Base-by-base conservation (phyloP, 352 stramenopile species). In the Lagenidium giganteum region DNA sequence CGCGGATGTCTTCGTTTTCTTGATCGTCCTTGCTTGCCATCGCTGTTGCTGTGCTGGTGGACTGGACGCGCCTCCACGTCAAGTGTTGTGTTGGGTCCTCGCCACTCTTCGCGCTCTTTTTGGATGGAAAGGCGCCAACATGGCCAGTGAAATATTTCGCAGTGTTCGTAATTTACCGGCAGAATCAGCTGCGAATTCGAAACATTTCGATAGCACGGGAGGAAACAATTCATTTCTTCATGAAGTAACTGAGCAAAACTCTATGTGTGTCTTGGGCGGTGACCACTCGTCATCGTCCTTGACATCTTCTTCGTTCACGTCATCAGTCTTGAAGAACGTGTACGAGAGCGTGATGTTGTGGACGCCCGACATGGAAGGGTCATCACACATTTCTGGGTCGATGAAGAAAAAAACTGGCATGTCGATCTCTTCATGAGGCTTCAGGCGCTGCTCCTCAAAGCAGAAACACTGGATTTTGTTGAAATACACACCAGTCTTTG, bases 381-480 rank as follows among this genome's bases (percentile, higher is more conserved):
- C 96, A 59, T 99, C 88, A 41, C 96, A 83, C 57, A 99, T 98
- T 40, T 98, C 95, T 6, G 96, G 96, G 74, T 99, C 96, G 56
- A 99, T 98, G 69, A 98, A 99, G 77, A 99, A 99, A 59, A 99
- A 98, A 17, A 99, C 95, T 22, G 96, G 96, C 96, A 99, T 99
- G 69, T 97, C 96, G 46, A 99, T 98, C 62, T 98, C 97, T 60
- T 99, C 97, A 20, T 96, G 84, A 5, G 93, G 80, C 42, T 97
- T 87, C 5, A 99, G 70, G 14, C 96, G 79, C 66, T 99, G 97
- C 70, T 99, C 96, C 64, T 99, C 97, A 58, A 99, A 99, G 66
- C 97, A 99, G 69, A 99, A 99, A 66, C 97, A 99, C 74, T 99
- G 96, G 61, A 99, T 99, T 70, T 99, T 99, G 79, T 99, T 98